Evolutionary conservation across 805 yeast genomes (phyloP).

Genomic region (Candida yuanshanica): DNA sequence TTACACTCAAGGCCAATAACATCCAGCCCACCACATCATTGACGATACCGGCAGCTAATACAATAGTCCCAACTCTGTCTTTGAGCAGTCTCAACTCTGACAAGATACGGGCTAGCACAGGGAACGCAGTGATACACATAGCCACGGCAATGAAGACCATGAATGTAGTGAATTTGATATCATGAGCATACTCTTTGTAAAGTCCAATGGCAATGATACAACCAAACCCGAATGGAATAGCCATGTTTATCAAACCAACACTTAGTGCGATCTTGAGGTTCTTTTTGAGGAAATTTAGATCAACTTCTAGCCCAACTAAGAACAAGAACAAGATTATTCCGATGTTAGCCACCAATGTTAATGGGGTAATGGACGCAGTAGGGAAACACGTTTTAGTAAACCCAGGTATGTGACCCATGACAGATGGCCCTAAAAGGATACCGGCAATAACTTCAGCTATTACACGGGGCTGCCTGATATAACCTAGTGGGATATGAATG

Average conservation of each 20-base stretch:
- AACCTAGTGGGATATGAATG: conserved; percentile 54
- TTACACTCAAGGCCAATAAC: conserved; percentile 66
- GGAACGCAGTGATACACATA: conserved; percentile 80
- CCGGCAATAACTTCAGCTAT: conserved; percentile 81
- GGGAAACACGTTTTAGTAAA: conserved; percentile 67
- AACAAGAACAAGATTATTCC: conserved; percentile 74
- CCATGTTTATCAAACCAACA: conserved; percentile 69
- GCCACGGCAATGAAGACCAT: conserved; percentile 83
- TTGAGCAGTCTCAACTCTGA: conserved; percentile 66
- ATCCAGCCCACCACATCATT: conserved; percentile 83
- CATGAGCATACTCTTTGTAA: conserved; percentile 45
- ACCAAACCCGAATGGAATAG: conserved; percentile 76
- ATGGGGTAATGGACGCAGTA: conserved; percentile 50
- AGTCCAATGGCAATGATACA: conserved; percentile 66
- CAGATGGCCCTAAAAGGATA: conserved; percentile 70
- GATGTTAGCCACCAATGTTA: conserved; percentile 63
- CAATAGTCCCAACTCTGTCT: conserved; percentile 66
- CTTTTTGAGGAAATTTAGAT: conserved; percentile 54
- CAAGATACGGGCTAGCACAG: conserved; percentile 73
- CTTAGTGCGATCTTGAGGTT: conserved; percentile 55
- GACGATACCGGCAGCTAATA: conserved; percentile 77
- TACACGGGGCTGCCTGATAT: conserved; percentile 68
- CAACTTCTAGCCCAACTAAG: conserved; percentile 77
- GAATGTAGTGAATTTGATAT: conserved; percentile 60
- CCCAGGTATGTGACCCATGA: conserved; percentile 62